A percentile compares a stretch with the other conserved stretches of the same genome.
These are phyloP conservation scores for Pseudopithomyces maydicus DNA, from an alignment of 2,329 filamentous ascomycete species.

Conservation along the genomic window DNA sequence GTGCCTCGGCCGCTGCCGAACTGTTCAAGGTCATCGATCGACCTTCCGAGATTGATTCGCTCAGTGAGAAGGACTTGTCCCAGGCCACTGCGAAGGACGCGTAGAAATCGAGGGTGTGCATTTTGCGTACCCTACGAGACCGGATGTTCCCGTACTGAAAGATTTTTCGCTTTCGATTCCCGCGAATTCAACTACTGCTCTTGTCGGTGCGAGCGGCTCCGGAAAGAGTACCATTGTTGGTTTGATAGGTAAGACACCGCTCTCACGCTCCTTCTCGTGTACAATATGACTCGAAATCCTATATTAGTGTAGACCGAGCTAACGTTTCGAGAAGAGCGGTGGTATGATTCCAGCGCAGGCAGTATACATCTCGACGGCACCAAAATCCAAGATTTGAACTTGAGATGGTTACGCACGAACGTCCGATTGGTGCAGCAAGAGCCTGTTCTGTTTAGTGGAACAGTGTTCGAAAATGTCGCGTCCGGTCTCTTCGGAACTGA, in stretches of 20 bases:
- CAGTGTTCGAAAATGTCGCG: slow-evolving; percentile 71
- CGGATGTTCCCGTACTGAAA: slow-evolving; percentile 87
- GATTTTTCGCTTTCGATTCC: slow-evolving; percentile 78
- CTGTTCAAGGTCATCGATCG: slow-evolving; percentile 71
- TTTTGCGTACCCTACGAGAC: slow-evolving; percentile 91
- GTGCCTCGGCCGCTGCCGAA: slow-evolving; percentile 39
- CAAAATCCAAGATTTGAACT: slow-evolving; percentile 78
- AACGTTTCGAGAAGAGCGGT: slow-evolving; percentile 57
- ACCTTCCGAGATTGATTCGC: slow-evolving; percentile 73
- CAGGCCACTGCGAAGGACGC: slow-evolving; percentile 43
- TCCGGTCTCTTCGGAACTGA: slow-evolving; percentile 76
- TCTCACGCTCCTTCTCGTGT: not conserved
- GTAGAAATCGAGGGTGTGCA: slow-evolving; percentile 81
- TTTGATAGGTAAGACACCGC: slow-evolving; percentile 48
- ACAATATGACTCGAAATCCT: slow-evolving; percentile 28
- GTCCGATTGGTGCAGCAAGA: slow-evolving; percentile 71
- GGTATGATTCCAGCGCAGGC: slow-evolving; percentile 42
- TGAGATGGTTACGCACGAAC: slow-evolving; percentile 89
- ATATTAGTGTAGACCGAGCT: slow-evolving; percentile 59
- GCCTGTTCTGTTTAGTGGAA: slow-evolving; percentile 34
- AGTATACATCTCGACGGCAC: slow-evolving; percentile 42
- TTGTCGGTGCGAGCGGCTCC: slow-evolving; percentile 91
- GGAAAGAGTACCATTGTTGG: slow-evolving; percentile 95
- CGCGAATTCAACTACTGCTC: slow-evolving; percentile 86
- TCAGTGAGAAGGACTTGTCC: slow-evolving; percentile 29